Conservation (phyloP, 352 stramenopile species). For the Globisporangium parvum region DNA sequence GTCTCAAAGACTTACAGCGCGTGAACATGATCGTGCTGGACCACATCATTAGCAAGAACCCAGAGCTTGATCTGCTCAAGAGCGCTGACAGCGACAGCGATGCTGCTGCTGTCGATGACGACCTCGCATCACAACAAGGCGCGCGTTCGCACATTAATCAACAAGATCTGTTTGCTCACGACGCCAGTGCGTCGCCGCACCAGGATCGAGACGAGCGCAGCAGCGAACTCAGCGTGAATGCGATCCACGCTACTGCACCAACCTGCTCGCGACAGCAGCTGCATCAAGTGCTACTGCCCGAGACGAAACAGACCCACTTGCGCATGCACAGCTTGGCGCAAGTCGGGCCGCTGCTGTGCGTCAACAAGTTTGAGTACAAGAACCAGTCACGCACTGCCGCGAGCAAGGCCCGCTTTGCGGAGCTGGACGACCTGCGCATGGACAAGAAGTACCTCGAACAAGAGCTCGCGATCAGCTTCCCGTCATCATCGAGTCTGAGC, state of each 20-base stretch:
- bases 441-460: slow-evolving; percentile 55
- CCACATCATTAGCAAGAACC: slow-evolving; percentile 63
- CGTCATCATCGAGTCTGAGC: slow-evolving; percentile 13
- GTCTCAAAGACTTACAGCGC: slow-evolving; percentile 32
- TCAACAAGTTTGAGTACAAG: slow-evolving; percentile 29
- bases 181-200: too few relatives aligned
- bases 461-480: slow-evolving; percentile 40
- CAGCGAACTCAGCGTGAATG: too few relatives aligned
- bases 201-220: too few relatives aligned
- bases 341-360: slow-evolving; percentile 26
- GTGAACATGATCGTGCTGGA: slow-evolving; percentile 53
- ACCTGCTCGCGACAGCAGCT: neutral
- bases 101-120: neutral
- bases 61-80: slow-evolving; percentile 39
- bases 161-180: too few relatives aligned
- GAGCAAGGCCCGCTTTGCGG: slow-evolving; percentile 23
- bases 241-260: too few relatives aligned
- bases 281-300: neutral
- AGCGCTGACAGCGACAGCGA: slow-evolving; percentile 12
- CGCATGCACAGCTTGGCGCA: slow-evolving; percentile 49
- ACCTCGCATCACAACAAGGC: too few relatives aligned
- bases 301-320: neutral
- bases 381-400: slow-evolving; percentile 1
- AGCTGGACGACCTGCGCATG: slow-evolving; percentile 44
- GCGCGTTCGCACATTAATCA: too few relatives aligned